These are phyloP conservation scores for Tolypocladium ophioglossoides DNA, from an alignment of 2,329 filamentous ascomycete genomes.

Conservation along the genomic window DNA sequence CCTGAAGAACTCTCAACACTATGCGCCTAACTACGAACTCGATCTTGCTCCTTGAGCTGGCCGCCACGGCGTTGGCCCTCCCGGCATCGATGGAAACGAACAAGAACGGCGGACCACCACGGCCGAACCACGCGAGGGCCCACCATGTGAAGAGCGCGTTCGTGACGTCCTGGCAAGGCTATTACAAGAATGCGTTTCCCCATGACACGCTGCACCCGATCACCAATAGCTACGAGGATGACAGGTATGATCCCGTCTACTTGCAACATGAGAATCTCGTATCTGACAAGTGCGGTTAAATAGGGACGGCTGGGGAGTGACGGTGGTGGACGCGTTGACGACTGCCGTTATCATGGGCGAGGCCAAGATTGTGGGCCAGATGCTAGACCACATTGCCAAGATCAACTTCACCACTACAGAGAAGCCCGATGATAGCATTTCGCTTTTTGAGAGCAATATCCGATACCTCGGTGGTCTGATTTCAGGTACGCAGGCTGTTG, in stretches of 20 bases:
- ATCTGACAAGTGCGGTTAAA: background rate
- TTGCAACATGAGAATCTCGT: background rate
- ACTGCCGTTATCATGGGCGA: slow-evolving; percentile 73
- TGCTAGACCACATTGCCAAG: slow-evolving; percentile 57
- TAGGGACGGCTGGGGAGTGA: slow-evolving; percentile 79
- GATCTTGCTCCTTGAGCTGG: slow-evolving; percentile 5
- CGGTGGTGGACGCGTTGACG: slow-evolving; percentile 68
- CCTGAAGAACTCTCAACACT: background rate
- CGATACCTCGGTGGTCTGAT: slow-evolving; percentile 75
- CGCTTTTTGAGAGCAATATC: slow-evolving; percentile 84
- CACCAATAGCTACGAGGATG: slow-evolving; percentile 54
- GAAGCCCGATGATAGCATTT: slow-evolving; percentile 40
- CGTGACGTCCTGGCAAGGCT: slow-evolving; percentile 60
- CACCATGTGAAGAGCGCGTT: slow-evolving; percentile 59
- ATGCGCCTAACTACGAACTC: slow-evolving; percentile 5
- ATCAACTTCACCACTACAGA: slow-evolving; percentile 59
- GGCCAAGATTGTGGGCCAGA: slow-evolving; percentile 54
- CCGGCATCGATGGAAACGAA: background rate
- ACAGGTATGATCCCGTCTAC: slow-evolving; percentile 41
- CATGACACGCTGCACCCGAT: slow-evolving; percentile 66
- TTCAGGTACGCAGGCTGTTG: slow-evolving; percentile 38
- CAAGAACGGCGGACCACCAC: background rate
- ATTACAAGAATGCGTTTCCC: slow-evolving; percentile 63
- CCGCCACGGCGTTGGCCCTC: slow-evolving; percentile 1
- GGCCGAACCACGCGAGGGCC: slow-evolving; percentile 32